Conservation (phyloP, 208 protist genomes). For the Acanthamoeba royreba region DNA sequence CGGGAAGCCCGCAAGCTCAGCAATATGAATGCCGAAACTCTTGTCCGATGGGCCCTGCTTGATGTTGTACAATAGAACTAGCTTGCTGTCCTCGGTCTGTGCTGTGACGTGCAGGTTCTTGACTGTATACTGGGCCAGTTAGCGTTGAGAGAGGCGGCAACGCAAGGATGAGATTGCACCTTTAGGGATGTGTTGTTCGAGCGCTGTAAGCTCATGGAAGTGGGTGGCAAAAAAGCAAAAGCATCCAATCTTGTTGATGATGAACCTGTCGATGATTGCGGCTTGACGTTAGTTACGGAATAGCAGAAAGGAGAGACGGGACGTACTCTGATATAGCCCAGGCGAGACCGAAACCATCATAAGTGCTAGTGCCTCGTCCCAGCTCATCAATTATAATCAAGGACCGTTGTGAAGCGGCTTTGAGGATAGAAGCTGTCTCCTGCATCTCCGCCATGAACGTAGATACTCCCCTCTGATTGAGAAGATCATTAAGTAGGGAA, state of each 20-base stretch:
- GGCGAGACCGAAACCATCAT: constrained; percentile 99
- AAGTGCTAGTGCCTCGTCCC: constrained; percentile 98
- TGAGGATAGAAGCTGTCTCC: constrained; percentile 96
- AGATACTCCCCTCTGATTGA: constrained; percentile 76
- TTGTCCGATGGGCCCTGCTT: constrained; percentile 74
- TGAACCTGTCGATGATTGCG: constrained; percentile 66
- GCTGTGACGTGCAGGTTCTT: constrained; percentile 87
- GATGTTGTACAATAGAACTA: constrained; percentile 57
- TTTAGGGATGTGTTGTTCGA: constrained; percentile 63
- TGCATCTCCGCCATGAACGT: constrained; percentile 99
- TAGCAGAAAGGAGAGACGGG: background rate
- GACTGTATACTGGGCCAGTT: constrained; percentile 58
- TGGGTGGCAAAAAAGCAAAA: constrained; percentile 98
- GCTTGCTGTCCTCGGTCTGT: constrained; percentile 45
- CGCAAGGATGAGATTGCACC: background rate
- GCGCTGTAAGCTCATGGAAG: constrained; percentile 98
- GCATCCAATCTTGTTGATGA: constrained; percentile 82
- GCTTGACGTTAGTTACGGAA: background rate
- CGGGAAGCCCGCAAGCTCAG: constrained; percentile 84
- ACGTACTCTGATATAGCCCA: constrained; percentile 96
- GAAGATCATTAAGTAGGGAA: background rate
- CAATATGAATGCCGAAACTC: constrained; percentile 89
- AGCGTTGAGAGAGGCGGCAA: background rate
- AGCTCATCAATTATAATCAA: constrained; percentile 99
- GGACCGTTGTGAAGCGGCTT: constrained; percentile 89